Evolutionary conservation across 176 grass and related monocot genomes (phyloP), one percentile per base, ranked within the genome.

Genomic region (Rhynchospora breviuscula): DNA sequence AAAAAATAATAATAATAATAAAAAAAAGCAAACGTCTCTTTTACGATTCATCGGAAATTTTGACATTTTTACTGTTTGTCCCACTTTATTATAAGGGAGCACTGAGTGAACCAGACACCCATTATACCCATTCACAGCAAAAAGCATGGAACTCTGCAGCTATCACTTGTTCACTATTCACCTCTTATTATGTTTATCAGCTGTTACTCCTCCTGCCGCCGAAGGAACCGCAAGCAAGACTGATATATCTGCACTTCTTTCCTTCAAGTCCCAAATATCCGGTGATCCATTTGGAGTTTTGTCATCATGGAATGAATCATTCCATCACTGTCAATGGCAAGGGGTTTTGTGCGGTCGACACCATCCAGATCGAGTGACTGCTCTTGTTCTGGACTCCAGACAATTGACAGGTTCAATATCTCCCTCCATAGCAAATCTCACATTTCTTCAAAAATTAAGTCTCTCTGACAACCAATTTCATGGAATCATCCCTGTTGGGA

Each of bases 341-440:
- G 89, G 83, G 13, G 45, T 91, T 45, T 5, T 5, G 8, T 86
- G 86, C 23, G 43, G 53, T 6, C 10, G 29, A 35, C 77, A 43
- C 35, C 61, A 91, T 58, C 54, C 84, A 1, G 23, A 82, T 5
- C 45, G 86, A 52, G 79, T 91, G 10, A 88, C 84, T 4, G 62
- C 46, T 60, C 47, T 91, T 4, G 33, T 63, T 10, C 84, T 91
- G 7, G 49, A 73, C 10, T 88, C 89, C 53, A 10, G 63, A 17
- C 23, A 67, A 52, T 81, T 88, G 33, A 19, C 40, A 21, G 84
- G 86, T 67, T 10, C 4, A 0, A 33, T 87, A n/a, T 31, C 52
- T 79, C 52, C 75, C 6, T 53, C 76, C 23, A 40, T 79, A 59
- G 84, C 84, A 56, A 91, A 89, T 48, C 87, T 89, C 66, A 84